These are phyloP conservation scores for Orbilia ellipsospora DNA, from an alignment of 2,329 filamentous ascomycete genomes.

Conservation along the genomic window DNA sequence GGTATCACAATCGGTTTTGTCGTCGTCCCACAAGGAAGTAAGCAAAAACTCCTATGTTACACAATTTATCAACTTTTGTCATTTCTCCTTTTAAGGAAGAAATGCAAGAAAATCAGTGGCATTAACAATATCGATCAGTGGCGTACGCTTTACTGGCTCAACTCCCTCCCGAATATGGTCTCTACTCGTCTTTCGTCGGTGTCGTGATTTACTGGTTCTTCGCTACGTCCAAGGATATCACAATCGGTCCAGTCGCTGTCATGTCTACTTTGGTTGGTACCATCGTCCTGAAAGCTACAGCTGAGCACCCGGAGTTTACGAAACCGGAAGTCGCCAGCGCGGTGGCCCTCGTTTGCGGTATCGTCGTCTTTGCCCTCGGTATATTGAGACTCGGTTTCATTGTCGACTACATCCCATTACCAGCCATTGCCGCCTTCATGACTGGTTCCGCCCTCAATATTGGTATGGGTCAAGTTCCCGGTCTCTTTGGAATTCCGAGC, in stretches of 20 bases:
- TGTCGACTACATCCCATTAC: conserved; percentile 90
- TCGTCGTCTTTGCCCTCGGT: conserved; percentile 81
- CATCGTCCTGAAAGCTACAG: conserved; percentile 74
- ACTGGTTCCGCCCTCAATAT: conserved; percentile 95
- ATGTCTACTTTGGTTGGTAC: conserved; percentile 91
- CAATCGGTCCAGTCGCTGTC: conserved; percentile 94
- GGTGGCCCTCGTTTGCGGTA: conserved; percentile 80
- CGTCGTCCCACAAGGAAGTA: conserved; percentile 88
- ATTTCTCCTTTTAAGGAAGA: background rate
- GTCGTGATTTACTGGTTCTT: conserved; percentile 97
- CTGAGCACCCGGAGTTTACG: conserved; percentile 69
- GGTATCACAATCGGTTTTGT: conserved; percentile 81
- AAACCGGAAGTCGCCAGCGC: conserved; percentile 79
- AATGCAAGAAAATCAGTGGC: background rate
- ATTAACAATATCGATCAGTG: conserved; percentile 65
- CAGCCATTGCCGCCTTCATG: conserved; percentile 94
- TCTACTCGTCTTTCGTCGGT: conserved; percentile 97
- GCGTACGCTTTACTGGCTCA: conserved; percentile 88
- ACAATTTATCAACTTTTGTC: background rate
- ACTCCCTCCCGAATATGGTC: conserved; percentile 82
- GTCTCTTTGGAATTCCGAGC: conserved; percentile 80
- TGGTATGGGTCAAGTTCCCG: conserved; percentile 81
- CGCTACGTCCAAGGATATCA: conserved; percentile 97
- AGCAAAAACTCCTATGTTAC: conserved; percentile 38
- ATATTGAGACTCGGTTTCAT: conserved; percentile 85